Evolutionary conservation across 2,329 filamentous ascomycete species (phyloP).

Genomic region (Sporothrix inflata): DNA sequence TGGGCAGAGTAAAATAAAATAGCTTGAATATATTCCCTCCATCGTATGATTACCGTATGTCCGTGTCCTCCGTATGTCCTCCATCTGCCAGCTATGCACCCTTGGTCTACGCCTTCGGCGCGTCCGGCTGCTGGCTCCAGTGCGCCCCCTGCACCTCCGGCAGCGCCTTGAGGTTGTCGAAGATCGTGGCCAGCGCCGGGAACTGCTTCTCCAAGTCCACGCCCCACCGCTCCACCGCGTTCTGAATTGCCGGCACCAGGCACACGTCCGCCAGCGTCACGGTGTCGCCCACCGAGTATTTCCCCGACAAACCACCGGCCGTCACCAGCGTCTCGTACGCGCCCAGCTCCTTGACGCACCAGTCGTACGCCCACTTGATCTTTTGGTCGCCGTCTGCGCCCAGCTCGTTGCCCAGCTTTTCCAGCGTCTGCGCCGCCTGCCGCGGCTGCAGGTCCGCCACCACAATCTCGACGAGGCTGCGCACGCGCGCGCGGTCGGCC

Average conservation of each 20-base stretch:
- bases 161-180: constrained; percentile 50
- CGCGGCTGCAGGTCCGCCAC: constrained; percentile 62
- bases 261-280: constrained; percentile 63
- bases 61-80: too few relatives aligned
- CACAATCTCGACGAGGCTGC: constrained; percentile 59
- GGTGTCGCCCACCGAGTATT: constrained; percentile 58
- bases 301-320: constrained; percentile 43
- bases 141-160: constrained; percentile 57
- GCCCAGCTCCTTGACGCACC: constrained; percentile 56
- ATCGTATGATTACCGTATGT: neutral
- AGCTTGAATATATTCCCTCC: neutral
- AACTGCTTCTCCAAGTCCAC: constrained; percentile 54
- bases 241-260: constrained; percentile 61
- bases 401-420: constrained; percentile 49
- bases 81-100: neutral
- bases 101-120: neutral
- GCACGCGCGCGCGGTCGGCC: constrained; percentile 52
- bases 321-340: constrained; percentile 57
- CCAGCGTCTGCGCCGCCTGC: constrained; percentile 59
- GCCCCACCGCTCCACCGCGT: constrained; percentile 54
- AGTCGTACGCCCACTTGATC: constrained; percentile 52
- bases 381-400: constrained; percentile 39
- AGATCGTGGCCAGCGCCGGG: constrained; percentile 52
- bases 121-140: constrained; percentile 58
- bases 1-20: neutral